Conservation (phyloP, 2,329 filamentous ascomycete species). For the Parastagonospora nodorum region DNA sequence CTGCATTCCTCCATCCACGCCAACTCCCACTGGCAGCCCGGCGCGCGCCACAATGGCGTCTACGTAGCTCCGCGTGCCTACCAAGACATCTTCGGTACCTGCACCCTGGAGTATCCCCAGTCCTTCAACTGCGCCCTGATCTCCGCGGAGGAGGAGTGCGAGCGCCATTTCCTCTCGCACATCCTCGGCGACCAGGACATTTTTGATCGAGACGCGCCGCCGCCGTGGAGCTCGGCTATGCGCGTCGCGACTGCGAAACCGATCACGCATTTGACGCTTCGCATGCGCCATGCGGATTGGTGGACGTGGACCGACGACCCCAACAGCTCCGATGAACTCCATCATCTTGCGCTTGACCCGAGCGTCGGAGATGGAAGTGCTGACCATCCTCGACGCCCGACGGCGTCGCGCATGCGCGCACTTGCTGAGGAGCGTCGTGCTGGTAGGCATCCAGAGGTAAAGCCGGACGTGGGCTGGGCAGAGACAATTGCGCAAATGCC, state of each 20-base stretch:
- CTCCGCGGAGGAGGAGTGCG: too few relatives aligned
- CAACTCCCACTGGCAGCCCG: conserved; percentile 2
- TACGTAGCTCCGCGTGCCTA: conserved; percentile 10
- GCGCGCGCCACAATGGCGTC: conserved; percentile 8
- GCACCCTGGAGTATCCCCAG: not conserved
- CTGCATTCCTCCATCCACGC: conserved; percentile 5
- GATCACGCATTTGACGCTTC: conserved; percentile 22
- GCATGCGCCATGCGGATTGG: conserved; percentile 17
- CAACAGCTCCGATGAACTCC: not conserved
- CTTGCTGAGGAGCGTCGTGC: conserved; percentile 21
- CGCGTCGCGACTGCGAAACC: conserved; percentile 13
- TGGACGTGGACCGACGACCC: conserved; percentile 20
- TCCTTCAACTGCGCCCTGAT: not conserved
- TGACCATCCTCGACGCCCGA: conserved; percentile 1
- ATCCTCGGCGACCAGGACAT: not conserved
- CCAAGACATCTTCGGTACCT: not conserved
- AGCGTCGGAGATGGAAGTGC: conserved; percentile 8
- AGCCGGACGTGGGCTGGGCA: conserved; percentile 15
- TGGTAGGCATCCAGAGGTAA: conserved; percentile 8
- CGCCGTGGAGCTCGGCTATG: conserved; percentile 9
- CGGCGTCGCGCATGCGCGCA: conserved; percentile 18
- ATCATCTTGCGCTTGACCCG: conserved; percentile 29
- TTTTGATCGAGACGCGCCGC: not conserved
- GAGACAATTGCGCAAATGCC: conserved; percentile 14
- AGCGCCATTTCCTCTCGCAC: not conserved